Base-by-base conservation (phyloP, 352 stramenopile genomes). In the Phytophthora fragariae region DNA sequence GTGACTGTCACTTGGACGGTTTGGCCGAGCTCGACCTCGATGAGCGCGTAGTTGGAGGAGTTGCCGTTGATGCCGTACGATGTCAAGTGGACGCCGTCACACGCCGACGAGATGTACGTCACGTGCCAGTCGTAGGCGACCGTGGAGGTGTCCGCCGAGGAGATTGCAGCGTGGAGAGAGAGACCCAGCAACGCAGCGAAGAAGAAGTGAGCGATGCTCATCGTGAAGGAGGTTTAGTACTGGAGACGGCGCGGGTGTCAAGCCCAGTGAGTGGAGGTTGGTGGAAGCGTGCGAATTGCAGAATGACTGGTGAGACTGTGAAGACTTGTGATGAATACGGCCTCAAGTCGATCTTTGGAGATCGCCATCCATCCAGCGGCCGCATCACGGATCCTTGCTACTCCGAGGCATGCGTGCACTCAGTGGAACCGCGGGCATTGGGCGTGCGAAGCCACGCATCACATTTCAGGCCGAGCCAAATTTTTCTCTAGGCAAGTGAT, bases 31-130 rank as follows among this genome's bases (percentile, higher is more conserved):
- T 68, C 71, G 5, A 78, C 31, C 17, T 79, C 59, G 50, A 81
- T 73, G 50, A 68, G 33, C 5, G 72, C 60, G 27, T 50, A 10
- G 12, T 11, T 62, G 31, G 21, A 39, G 5, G 60, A 27, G 14
- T 65, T 47, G 31, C 53, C 57, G 29, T 79, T 81, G 71, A 81
- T 81, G 10, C 73, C 73, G 62, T 76, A 75, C 2, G 57, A 52
- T 7, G 44, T 64, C 17, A 66, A 14, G 19, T 37, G 37, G 44
- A 81, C 62, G 15, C 75, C 75, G 33, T 81, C 75, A 7, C 58
- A 78, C 0, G 70, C 33, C 5, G 66, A 60, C 2, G 70, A 24
- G 14, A 81, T 46, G 57, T 70, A 66, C 3, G 71, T 76, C 9
- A 79, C 57, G 5, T 37, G 58, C 71, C 75, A 81, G 56, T 81